Percentiles rank a stretch among this genome's conserved stretches.
phyloP scores from a whole-genome alignment of 192 early-diverging fungal genomes.

The Rhizophagus sp. region DNA sequence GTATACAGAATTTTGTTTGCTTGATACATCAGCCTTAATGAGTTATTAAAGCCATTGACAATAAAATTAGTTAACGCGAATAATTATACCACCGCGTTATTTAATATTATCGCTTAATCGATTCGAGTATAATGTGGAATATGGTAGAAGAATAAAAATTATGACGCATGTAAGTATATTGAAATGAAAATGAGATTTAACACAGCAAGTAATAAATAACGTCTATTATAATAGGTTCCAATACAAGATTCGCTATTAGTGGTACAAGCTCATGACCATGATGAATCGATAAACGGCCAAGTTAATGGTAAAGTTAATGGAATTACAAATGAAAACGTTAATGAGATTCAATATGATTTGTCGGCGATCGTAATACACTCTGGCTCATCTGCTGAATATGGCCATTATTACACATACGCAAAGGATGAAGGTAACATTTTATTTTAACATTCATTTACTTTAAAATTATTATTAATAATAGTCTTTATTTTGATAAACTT shows the following conservation, averaged over 20 bases:
- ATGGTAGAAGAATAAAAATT: conserved; percentile 28
- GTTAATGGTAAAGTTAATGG: neutral
- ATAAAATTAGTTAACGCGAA: conserved; percentile 8
- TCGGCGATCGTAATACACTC: conserved; percentile 52
- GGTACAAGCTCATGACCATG: neutral
- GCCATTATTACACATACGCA: conserved; percentile 55
- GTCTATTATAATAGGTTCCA: neutral
- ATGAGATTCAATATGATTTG: conserved; percentile 35
- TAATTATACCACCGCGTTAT: conserved; percentile 18
- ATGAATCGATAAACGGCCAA: neutral
- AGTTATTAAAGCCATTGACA: neutral
- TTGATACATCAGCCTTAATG: neutral
- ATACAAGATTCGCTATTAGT: neutral
- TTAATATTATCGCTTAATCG: conserved; percentile 33
- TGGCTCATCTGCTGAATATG: conserved; percentile 48
- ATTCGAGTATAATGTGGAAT: conserved; percentile 28
- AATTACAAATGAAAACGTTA: neutral
- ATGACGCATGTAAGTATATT: conserved; percentile 23
- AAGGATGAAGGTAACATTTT: conserved; percentile 33
- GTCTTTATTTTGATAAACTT: neutral
- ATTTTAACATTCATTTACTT: neutral
- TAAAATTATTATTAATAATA: neutral
- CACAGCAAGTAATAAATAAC: neutral
- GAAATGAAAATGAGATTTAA: neutral
- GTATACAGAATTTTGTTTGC: conserved; percentile 8